Percentiles rank a stretch among this genome's conserved stretches.
Evolutionary conservation across 2,329 filamentous ascomycete genomes (phyloP).

Genomic region (Moelleriella libera): DNA sequence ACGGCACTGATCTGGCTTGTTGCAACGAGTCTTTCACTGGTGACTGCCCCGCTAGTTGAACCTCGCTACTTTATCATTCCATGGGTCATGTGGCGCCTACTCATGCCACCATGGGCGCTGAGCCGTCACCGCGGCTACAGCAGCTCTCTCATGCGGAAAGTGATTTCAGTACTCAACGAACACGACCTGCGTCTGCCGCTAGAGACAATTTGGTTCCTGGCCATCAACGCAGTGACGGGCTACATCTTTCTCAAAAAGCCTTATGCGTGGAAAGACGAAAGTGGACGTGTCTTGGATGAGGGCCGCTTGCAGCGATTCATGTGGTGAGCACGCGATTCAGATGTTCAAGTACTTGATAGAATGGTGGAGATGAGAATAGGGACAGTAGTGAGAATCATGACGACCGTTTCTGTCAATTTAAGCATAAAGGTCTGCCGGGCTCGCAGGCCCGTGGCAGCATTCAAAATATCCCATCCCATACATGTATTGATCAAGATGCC

Average conservation of each 20-base stretch:
- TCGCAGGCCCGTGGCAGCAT: too few relatives aligned
- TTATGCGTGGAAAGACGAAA: slow-evolving; percentile 48
- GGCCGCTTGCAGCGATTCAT: slow-evolving; percentile 63
- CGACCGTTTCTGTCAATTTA: too few relatives aligned
- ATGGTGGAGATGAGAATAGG: neutral
- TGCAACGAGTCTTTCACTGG: slow-evolving; percentile 61
- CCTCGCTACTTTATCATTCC: slow-evolving; percentile 93
- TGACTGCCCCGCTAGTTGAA: slow-evolving; percentile 86
- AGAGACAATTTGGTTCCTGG: slow-evolving; percentile 57
- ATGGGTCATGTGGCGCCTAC: slow-evolving; percentile 83
- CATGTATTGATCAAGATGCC: too few relatives aligned
- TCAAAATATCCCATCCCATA: too few relatives aligned
- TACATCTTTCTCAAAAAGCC: slow-evolving; percentile 57
- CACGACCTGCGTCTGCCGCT: slow-evolving; percentile 33
- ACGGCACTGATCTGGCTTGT: slow-evolving; percentile 45
- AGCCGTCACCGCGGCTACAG: neutral
- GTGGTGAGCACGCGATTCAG: slow-evolving; percentile 37
- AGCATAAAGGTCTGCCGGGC: too few relatives aligned
- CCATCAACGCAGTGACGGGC: slow-evolving; percentile 51
- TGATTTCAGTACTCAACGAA: slow-evolving; percentile 4
- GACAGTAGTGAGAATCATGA: too few relatives aligned
- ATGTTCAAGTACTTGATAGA: neutral
- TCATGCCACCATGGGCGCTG: slow-evolving; percentile 44
- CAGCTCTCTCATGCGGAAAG: neutral
- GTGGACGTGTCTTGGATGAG: slow-evolving; percentile 35